phyloP scores from a whole-genome alignment of 257 asterid genomes.

The Capsicum rhomboideum region DNA sequence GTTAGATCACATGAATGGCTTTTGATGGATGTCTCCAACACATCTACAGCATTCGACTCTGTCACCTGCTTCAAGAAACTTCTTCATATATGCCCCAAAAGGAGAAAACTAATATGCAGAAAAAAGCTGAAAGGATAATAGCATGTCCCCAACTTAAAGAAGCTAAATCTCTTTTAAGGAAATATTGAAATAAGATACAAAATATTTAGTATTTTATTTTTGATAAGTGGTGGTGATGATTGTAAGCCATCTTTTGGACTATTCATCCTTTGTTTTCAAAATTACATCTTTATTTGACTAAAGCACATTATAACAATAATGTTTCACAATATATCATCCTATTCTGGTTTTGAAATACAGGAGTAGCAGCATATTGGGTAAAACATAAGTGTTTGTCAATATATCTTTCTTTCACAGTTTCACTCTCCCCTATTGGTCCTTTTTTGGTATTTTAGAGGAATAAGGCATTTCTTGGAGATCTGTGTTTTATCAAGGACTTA shows the following conservation, averaged over 20 bases:
- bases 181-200: not conserved
- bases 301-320: not conserved
- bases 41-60: conserved; percentile 86
- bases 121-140: not conserved
- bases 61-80: conserved; percentile 60
- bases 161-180: not conserved
- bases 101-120: not conserved
- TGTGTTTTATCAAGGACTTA: not conserved
- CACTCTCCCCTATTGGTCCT: not conserved
- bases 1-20: conserved; percentile 67
- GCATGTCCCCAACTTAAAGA: not conserved
- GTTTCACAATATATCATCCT: not conserved
- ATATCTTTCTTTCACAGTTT: not conserved
- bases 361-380: not conserved
- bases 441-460: not conserved
- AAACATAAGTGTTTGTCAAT: not conserved
- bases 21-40: conserved; percentile 58
- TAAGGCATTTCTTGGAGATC: not conserved
- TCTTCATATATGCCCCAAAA: not conserved
- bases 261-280: not conserved
- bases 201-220: not conserved
- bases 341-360: not conserved
- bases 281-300: not conserved
- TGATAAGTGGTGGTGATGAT: not conserved
- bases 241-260: not conserved